phyloP scores from a whole-genome alignment of 2,329 filamentous ascomycete genomes.

The Geoglossum cookeanum region DNA sequence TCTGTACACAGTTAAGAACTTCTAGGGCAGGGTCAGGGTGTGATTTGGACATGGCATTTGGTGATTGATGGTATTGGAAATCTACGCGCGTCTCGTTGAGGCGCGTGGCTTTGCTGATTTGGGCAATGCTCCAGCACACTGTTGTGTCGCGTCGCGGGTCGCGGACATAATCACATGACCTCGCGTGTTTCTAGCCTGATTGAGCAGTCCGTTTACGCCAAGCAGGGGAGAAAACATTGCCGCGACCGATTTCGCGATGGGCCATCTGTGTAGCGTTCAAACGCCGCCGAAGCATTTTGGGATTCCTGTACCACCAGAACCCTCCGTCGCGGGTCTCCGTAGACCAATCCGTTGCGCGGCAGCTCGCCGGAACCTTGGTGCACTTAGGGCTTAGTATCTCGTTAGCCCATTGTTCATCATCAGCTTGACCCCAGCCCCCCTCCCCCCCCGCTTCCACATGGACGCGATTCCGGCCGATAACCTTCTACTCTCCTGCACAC shows the following conservation, averaged over 20 bases:
- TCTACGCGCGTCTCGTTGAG: too few relatives aligned
- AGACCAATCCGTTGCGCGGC: too few relatives aligned
- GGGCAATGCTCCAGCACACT: too few relatives aligned
- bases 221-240: neutral
- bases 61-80: too few relatives aligned
- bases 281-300: neutral
- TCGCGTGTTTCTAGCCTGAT: neutral
- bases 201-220: constrained; percentile 1
- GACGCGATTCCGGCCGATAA: neutral
- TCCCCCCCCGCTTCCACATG: neutral
- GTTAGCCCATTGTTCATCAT: neutral
- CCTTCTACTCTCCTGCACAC: neutral
- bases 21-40: too few relatives aligned
- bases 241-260: neutral
- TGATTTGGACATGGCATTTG: too few relatives aligned
- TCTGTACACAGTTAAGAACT: too few relatives aligned
- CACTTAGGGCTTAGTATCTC: neutral
- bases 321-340: neutral
- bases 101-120: too few relatives aligned
- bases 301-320: neutral
- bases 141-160: too few relatives aligned
- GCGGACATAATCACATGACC: neutral
- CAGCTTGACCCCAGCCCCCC: neutral
- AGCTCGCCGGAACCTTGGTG: neutral
- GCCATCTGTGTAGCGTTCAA: neutral